Conservation (phyloP, 495 filamentous ascomycete species). For the Neohortaea acidophila region DNA sequence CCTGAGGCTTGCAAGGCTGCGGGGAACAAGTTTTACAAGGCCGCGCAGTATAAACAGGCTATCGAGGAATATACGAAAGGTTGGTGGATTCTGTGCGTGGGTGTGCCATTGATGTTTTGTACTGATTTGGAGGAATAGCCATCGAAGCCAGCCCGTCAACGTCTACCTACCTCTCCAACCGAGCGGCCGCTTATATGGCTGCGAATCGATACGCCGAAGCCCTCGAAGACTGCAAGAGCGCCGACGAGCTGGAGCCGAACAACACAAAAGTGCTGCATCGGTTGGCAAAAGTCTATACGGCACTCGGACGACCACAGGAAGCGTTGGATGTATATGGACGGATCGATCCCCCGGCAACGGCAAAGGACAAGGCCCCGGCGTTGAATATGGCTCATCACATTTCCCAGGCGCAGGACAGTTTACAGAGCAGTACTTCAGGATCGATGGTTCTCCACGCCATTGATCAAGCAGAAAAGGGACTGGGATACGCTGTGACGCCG, state of each 20-base stretch:
- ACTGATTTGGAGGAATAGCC: conserved; percentile 35
- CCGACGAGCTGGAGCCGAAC: conserved; percentile 63
- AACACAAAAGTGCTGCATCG: conserved; percentile 80
- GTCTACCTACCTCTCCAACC: conserved; percentile 85
- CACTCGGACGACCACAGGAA: conserved; percentile 67
- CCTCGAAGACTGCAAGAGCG: conserved; percentile 66
- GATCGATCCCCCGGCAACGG: conserved; percentile 60
- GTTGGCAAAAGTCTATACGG: conserved; percentile 75
- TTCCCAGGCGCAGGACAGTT: conserved; percentile 59
- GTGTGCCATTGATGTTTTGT: neutral
- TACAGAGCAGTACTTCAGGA: conserved; percentile 55
- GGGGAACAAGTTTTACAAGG: conserved; percentile 94
- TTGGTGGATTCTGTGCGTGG: conserved; percentile 24
- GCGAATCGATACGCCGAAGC: conserved; percentile 62
- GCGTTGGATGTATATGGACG: conserved; percentile 62
- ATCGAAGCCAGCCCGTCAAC: conserved; percentile 65
- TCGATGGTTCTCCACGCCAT: conserved; percentile 88
- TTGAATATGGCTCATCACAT: conserved; percentile 73
- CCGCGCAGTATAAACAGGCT: conserved; percentile 67
- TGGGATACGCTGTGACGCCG: conserved; percentile 56
- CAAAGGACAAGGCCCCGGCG: conserved; percentile 66
- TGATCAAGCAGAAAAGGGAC: conserved; percentile 66
- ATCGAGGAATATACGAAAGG: conserved; percentile 91
- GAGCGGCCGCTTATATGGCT: conserved; percentile 84
- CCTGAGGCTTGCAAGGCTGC: conserved; percentile 81